phyloP scores from a whole-genome alignment of 2,329 filamentous ascomycete species.

The Fusarium redolens region DNA sequence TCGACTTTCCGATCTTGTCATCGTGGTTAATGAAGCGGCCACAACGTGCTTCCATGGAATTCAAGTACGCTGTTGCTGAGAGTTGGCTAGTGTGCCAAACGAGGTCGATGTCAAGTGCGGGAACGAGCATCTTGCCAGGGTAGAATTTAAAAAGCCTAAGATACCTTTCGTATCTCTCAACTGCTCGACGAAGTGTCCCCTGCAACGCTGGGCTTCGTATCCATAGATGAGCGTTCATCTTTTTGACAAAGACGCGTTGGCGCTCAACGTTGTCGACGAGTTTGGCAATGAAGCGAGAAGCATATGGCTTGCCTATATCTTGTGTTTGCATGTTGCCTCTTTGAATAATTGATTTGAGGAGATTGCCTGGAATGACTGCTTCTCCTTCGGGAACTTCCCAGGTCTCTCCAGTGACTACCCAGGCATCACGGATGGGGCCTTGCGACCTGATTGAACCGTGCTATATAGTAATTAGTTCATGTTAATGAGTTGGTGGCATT shows the following conservation, averaged over 20 bases:
- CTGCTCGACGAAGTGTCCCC: conserved; percentile 50
- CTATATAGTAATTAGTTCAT: conserved; percentile 9
- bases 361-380: background rate
- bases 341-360: conserved; percentile 10
- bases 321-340: background rate
- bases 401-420: conserved; percentile 7
- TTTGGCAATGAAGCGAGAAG: background rate
- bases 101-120: conserved; percentile 55
- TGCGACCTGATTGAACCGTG: conserved; percentile 29
- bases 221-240: conserved; percentile 54
- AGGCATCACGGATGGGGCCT: conserved; percentile 19
- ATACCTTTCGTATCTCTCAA: conserved; percentile 53
- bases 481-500: accelerated
- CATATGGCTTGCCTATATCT: background rate
- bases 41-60: conserved; percentile 17
- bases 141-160: conserved; percentile 52
- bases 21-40: conserved; percentile 47
- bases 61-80: conserved; percentile 45
- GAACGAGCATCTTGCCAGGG: conserved; percentile 49
- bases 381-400: conserved; percentile 1
- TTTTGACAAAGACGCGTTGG: conserved; percentile 52
- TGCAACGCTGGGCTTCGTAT: conserved; percentile 49
- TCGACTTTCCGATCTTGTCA: conserved; percentile 32
- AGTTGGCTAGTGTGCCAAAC: conserved; percentile 58
- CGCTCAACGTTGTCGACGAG: conserved; percentile 40